These are phyloP conservation scores for Candida verbasci DNA, from an alignment of 805 yeast genomes.

Conservation along the genomic window DNA sequence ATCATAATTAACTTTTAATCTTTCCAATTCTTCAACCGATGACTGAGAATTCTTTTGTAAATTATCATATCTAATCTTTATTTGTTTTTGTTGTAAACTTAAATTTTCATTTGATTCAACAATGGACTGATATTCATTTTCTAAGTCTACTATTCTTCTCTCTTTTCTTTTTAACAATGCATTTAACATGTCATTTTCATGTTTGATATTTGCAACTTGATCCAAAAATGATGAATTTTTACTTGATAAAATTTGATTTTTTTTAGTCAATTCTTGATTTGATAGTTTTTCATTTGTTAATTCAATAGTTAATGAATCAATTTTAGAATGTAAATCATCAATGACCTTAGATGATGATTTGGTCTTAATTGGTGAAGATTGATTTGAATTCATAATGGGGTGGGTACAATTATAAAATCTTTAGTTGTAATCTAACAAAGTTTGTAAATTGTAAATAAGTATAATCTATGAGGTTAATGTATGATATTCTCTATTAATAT, in stretches of 20 bases:
- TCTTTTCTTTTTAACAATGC: slow-evolving; percentile 68
- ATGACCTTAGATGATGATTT: slow-evolving; percentile 29
- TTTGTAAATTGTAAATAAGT: background rate
- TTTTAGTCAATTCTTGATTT: slow-evolving; percentile 48
- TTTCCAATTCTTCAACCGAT: slow-evolving; percentile 48
- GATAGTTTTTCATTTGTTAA: slow-evolving; percentile 34
- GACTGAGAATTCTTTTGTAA: slow-evolving; percentile 43
- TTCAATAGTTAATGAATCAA: slow-evolving; percentile 43
- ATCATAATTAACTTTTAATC: slow-evolving; percentile 57
- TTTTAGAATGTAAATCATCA: slow-evolving; percentile 49
- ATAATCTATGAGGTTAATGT: too few relatives aligned
- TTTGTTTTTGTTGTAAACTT: slow-evolving; percentile 44
- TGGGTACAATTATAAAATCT: background rate
- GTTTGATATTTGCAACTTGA: slow-evolving; percentile 65
- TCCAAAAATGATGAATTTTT: slow-evolving; percentile 55
- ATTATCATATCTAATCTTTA: slow-evolving; percentile 46
- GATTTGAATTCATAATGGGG: slow-evolving; percentile 3
- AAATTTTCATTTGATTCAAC: slow-evolving; percentile 44
- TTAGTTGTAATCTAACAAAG: slow-evolving; percentile 1
- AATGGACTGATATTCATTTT: slow-evolving; percentile 49
- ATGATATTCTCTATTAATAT: too few relatives aligned
- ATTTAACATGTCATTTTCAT: slow-evolving; percentile 71
- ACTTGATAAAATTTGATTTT: slow-evolving; percentile 42
- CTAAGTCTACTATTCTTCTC: slow-evolving; percentile 63
- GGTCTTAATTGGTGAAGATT: slow-evolving; percentile 1